Base-by-base conservation (phyloP, 192 early-diverging fungal species). In the Helicostylum pulchrum region DNA sequence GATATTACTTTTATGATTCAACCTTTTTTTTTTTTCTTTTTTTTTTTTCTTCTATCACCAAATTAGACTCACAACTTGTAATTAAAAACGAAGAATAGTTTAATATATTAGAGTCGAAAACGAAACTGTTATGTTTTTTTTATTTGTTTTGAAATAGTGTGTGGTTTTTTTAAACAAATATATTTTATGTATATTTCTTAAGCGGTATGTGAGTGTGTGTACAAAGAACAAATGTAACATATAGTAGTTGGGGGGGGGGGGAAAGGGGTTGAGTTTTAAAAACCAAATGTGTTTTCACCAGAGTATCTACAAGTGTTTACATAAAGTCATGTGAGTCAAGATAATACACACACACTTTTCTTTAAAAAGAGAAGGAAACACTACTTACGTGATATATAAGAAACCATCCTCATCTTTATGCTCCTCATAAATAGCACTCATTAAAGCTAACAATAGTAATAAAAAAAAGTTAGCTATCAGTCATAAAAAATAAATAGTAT, bases 341-440 rank as follows among this genome's bases (percentile, higher is more conserved):
- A n/a, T 36, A 39, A 47, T 12, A 4, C 19, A 57, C 32, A 34
- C 8, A 12, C 51, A 7, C 12, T 26, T 26, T 26, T 26, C 2
- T 26, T 26, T 26, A 26, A 26, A 26, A 26, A 26, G n/a, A 26
- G 2, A 26, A 26, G 26, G 2, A 26, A 26, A 2, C 0, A 26
- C 2, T 26, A 73, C 77, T 71, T 76, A 89, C 77, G 89, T 94
- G 69, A 94, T 92, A 73, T 94, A 98, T 72, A 99, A 79, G 80
- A 99, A 99, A 11, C 95, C 95, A 74, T 99, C 97, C 39, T 96
- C 93, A 76, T 98, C 95, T 73, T 96, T 96, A 78, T 96, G 93
- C 72, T 99, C 93, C 56, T 93, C 90, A 73, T 99, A 99, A 57
- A 99, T 94, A 31, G 91, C 80, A 15, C 85, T 91, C 88, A 99